Base-by-base conservation (phyloP, 2,329 filamentous ascomycete species). In the Cyclaneusma minus region DNA sequence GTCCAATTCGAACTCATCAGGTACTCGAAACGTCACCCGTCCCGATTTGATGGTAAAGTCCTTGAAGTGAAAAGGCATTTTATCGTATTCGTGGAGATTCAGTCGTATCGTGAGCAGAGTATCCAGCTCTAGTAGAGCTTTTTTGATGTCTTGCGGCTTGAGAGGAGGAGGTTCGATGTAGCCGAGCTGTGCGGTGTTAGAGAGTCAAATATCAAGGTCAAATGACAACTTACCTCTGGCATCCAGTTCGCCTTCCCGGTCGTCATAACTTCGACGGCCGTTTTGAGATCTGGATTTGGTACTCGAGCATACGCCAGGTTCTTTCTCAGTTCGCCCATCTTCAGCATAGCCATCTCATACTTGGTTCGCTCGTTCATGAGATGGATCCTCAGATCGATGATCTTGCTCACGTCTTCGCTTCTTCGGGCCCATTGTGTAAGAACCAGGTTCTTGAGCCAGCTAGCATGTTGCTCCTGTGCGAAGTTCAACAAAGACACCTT, bases 401-500 rank as follows among this genome's bases (percentile, higher is more conserved):
- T 63, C 50, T 78, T 83, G 55, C 77, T 79, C 39, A 95, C 80
- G 39, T 79, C 71, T 20, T 71, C 64, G 17, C 77, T 72, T 48
- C 80, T 76, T 43, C 79, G 68, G 46, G 79, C 81, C 89, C 89
- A 98, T 52, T 89, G 78, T 2, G 79, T 73, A 24, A 98, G 74
- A 13, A 98, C 83, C 12, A 94, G 62, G 6, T 85, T 68, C 55
- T 98, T 95, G 48, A 92, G 82, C 61, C 91, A 95, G 55, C 82
- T 83, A 16, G 76, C 72, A 44, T 93, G 76, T 43, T 78, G 70
- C 13, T 72, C 67, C 47, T 87, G 76, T 6, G 79, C 72, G 54
- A 89, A 92, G 22, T 79, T 69, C 32, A 93, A 52, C 28, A 94
- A 50, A 18, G 61, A 54, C 15, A 68, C 54, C 52, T 93, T 94